Evolutionary conservation across 73 alveolate species (phyloP), one percentile per base, ranked within the genome.

Genomic region (Symbiodinium natans): DNA sequence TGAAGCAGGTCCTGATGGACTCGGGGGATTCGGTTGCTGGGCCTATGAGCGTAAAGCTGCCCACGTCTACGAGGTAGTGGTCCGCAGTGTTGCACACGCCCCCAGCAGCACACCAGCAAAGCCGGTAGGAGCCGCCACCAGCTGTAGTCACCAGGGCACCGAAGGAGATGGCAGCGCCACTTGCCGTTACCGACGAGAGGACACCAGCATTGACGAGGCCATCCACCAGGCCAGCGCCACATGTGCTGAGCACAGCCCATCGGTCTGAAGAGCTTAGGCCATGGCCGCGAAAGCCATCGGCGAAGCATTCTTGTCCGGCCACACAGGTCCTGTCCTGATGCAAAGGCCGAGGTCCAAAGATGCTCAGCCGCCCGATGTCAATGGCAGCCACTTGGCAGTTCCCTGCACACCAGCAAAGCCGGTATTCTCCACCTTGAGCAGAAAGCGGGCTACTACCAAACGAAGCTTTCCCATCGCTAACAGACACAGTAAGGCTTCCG

Each of bases 51-150:
- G 15, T 36, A 41, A 86, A 23, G 29, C 71, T 42, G 2, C 94
- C 94, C 1, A 34, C 94, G 42, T 86, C 94, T 1, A 86, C 83
- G 11, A 25, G 4, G 94, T 86, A 86, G 11, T 86, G 84, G n/a
- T 86, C 83, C 3, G 84, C 40, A 5, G 59, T 86, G 42, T 43
- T 86, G 83, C 94, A 86, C 0, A 23, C 2, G 29, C 41, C 68
- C 1, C 94, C 94, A 33, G 94, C 84, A 19, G 94, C 94, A 38
- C 94, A 86, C 94, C 94, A 86, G 63, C 94, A 86, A 0, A 86
- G 59, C 4, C 94, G 54, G 41, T 52, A 86, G 11, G 27, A 34
- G 33, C 94, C 94, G 36, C 84, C 94, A 1, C 83, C 94, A 8
- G 63, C 84, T 19, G 94, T 56, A 21, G 71, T 29, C 19, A 33